Percentiles rank a stretch among this genome's conserved stretches.
Conservation (phyloP, 805 yeast genomes). For the Wickerhamomyces silvicola region DNA sequence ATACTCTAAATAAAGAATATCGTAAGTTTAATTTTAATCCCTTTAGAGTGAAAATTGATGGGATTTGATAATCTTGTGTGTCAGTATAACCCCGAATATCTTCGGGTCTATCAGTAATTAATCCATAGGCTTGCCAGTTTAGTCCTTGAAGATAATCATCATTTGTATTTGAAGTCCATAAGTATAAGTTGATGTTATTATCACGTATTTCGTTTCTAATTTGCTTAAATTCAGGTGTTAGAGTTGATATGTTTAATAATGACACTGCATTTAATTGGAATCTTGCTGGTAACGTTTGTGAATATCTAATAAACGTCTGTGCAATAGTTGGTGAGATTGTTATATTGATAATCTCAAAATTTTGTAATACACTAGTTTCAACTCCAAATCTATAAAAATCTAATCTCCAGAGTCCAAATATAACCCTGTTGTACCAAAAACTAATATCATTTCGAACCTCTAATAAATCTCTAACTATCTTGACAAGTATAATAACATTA, state of each 20-base stretch:
- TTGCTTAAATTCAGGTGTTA: constrained; percentile 31
- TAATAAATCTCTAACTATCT: constrained; percentile 30
- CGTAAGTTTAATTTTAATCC: constrained; percentile 3
- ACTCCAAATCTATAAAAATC: constrained; percentile 39
- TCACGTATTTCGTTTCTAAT: constrained; percentile 14
- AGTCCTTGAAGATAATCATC: constrained; percentile 31
- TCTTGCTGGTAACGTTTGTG: constrained; percentile 28
- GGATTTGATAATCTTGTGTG: constrained; percentile 3
- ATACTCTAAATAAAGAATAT: constrained; percentile 12
- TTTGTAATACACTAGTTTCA: constrained; percentile 29
- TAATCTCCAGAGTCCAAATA: constrained; percentile 48
- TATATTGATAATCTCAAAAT: constrained; percentile 30
- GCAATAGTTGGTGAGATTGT: constrained; percentile 29
- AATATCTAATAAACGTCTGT: constrained; percentile 27
- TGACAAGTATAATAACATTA: constrained; percentile 34
- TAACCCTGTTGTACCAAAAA: constrained; percentile 39
- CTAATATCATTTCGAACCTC: constrained; percentile 30
- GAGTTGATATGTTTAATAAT: constrained; percentile 35
- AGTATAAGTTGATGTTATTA: constrained; percentile 31
- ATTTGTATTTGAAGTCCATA: constrained; percentile 47
- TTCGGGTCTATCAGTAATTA: constrained; percentile 36
- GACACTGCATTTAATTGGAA: constrained; percentile 56
- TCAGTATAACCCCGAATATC: constrained; percentile 10
- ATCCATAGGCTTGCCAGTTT: constrained; percentile 29
- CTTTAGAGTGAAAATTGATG: constrained; percentile 5